Evolutionary conservation across 805 yeast genomes (phyloP).

Genomic region (Metschnikowia proteae): DNA sequence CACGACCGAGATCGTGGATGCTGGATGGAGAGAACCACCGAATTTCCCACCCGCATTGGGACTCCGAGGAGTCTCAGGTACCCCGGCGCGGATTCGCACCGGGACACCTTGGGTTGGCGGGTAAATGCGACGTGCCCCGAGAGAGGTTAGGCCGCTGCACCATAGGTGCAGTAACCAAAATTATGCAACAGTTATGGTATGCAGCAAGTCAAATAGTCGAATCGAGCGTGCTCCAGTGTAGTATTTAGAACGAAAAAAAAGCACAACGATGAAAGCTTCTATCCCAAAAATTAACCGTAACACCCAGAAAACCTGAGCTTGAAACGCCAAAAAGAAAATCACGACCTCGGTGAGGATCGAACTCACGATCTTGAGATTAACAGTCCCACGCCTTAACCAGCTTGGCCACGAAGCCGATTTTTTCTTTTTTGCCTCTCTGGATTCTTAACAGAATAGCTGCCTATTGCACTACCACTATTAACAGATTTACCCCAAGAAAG

Average conservation of each 20-base stretch:
- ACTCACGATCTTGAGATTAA: constrained; percentile 23
- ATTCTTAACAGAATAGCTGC: neutral
- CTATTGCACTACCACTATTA: too few relatives aligned
- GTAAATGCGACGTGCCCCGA: constrained; percentile 47
- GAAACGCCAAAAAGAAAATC: neutral
- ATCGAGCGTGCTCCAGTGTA: too few relatives aligned
- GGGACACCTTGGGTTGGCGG: constrained; percentile 31
- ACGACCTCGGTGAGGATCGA: constrained; percentile 23
- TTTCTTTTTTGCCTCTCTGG: neutral
- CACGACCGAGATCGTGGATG: constrained; percentile 7
- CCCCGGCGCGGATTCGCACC: constrained; percentile 14
- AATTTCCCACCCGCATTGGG: constrained; percentile 54
- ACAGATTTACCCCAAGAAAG: too few relatives aligned
- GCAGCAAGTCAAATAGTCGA: neutral
- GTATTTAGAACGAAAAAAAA: neutral
- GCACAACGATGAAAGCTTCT: too few relatives aligned
- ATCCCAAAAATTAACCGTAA: too few relatives aligned
- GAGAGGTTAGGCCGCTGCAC: constrained; percentile 31
- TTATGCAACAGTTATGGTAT: neutral
- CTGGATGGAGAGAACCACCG: constrained; percentile 54
- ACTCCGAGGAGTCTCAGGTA: constrained; percentile 3
- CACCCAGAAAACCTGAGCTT: too few relatives aligned
- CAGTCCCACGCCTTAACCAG: constrained; percentile 23
- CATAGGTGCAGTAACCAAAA: constrained; percentile 15
- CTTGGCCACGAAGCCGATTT: constrained; percentile 21